A percentile compares a stretch with the other conserved stretches of the same genome.
phyloP scores from a whole-genome alignment of 1,284 basidiomycete genomes.

The Boletus semigastroideus region DNA sequence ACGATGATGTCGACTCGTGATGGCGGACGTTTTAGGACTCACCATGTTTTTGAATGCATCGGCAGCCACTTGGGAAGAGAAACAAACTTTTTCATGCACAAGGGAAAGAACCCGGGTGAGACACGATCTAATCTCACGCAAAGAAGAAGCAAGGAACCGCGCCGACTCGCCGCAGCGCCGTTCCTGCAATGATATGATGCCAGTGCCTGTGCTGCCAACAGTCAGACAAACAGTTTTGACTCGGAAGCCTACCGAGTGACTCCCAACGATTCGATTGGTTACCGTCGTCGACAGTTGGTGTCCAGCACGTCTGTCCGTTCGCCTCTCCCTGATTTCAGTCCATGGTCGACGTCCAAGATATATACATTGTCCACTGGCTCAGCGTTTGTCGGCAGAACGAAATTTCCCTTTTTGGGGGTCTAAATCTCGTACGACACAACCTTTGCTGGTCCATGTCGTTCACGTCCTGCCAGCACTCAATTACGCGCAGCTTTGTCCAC shows the following conservation, averaged over 20 bases:
- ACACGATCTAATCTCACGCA: not conserved
- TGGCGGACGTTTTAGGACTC: not conserved
- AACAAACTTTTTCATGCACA: no score
- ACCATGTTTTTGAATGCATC: conserved; percentile 21
- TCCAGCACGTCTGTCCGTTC: no score
- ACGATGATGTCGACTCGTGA: not conserved
- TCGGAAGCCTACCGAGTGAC: not conserved
- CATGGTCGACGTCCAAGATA: no score
- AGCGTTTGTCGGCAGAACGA: not conserved
- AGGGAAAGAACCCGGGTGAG: not conserved
- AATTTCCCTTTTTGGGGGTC: not conserved
- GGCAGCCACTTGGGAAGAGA: not conserved
- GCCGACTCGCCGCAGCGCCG: not conserved
- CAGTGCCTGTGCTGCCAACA: not conserved
- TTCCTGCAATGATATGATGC: no score
- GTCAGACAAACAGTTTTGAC: not conserved
- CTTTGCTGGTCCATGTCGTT: conserved; percentile 1
- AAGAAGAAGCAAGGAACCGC: not conserved
- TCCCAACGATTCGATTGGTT: not conserved
- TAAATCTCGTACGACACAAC: not conserved
- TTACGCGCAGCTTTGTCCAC: not conserved
- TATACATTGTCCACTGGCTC: no score
- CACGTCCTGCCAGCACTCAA: not conserved
- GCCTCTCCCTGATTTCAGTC: no score
- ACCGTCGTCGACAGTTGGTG: no score